Evolutionary conservation across 2,329 filamentous ascomycete genomes (phyloP).

Genomic region (Aspergillus fischeri): DNA sequence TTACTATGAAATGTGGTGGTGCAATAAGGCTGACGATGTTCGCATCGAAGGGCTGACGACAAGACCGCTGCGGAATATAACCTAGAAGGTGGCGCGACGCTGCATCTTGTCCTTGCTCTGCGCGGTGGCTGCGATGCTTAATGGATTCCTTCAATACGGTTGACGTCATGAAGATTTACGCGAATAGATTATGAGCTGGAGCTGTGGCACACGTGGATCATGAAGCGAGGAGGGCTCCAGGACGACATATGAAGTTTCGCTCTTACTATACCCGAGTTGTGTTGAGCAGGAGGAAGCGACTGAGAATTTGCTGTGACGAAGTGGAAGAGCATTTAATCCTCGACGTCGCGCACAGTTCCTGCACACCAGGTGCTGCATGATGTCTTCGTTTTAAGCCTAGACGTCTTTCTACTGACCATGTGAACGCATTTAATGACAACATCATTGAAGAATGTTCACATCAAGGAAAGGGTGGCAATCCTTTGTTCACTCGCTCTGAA

Average conservation of each 20-base stretch:
- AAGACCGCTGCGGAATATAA: conserved; percentile 88
- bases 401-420: conserved; percentile 3
- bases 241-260: background rate
- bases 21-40: conserved; percentile 1
- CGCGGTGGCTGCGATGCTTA: conserved; percentile 60
- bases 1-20: background rate
- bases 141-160: conserved; percentile 14
- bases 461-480: background rate
- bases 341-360: background rate
- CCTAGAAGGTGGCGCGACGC: conserved; percentile 84
- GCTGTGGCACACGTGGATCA: background rate
- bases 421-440: conserved; percentile 10
- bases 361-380: background rate
- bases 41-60: conserved; percentile 72
- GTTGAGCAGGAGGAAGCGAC: background rate
- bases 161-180: conserved; percentile 4
- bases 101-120: conserved; percentile 92
- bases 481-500: background rate
- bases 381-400: background rate
- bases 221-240: background rate
- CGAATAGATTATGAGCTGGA: background rate
- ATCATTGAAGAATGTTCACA: background rate
- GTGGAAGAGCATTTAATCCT: background rate
- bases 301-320: background rate
- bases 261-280: background rate